Evolutionary conservation across 1,139 yeast genomes (phyloP).

Genomic region (Zhuliangozyma blackwelliae): DNA sequence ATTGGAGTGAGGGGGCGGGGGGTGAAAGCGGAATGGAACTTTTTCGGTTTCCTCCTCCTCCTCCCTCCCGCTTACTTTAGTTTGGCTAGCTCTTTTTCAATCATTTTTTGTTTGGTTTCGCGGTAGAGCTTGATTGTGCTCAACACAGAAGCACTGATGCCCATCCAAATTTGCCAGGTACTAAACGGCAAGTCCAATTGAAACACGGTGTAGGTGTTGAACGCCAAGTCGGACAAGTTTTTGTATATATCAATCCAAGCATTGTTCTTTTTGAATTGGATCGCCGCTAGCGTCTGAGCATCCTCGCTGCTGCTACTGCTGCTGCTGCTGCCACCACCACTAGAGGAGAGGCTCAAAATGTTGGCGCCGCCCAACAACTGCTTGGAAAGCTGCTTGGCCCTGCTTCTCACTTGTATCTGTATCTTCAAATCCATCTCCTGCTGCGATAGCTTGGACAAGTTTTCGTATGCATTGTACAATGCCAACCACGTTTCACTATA

Average conservation of each 20-base stretch:
- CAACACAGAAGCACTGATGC: constrained; percentile 38
- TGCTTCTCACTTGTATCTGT: constrained; percentile 36
- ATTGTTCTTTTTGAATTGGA: constrained; percentile 36
- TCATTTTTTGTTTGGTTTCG: constrained; percentile 31
- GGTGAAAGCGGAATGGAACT: too few species aligned
- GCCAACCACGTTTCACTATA: constrained; percentile 56
- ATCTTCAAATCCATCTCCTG: constrained; percentile 42
- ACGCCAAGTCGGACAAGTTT: constrained; percentile 37
- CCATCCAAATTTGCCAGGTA: constrained; percentile 48
- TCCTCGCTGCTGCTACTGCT: constrained; percentile 15
- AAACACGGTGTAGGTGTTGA: constrained; percentile 45
- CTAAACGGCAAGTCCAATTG: constrained; percentile 36
- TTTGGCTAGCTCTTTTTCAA: constrained; percentile 14
- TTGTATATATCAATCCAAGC: constrained; percentile 41
- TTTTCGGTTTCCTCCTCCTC: too few species aligned
- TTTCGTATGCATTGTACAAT: constrained; percentile 43
- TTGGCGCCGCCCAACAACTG: constrained; percentile 28
- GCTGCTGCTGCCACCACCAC: constrained; percentile 1
- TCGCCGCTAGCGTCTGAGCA: constrained; percentile 22
- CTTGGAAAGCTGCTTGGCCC: constrained; percentile 33
- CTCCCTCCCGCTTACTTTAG: not conserved
- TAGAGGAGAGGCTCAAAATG: not conserved
- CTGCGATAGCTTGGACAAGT: constrained; percentile 34
- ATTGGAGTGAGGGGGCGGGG: constrained; percentile 7
- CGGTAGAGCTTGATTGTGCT: constrained; percentile 39